Percentiles rank a stretch among this genome's conserved stretches.
phyloP scores from a whole-genome alignment of 2,329 filamentous ascomycete genomes.

The Dactylella cylindrospora region DNA sequence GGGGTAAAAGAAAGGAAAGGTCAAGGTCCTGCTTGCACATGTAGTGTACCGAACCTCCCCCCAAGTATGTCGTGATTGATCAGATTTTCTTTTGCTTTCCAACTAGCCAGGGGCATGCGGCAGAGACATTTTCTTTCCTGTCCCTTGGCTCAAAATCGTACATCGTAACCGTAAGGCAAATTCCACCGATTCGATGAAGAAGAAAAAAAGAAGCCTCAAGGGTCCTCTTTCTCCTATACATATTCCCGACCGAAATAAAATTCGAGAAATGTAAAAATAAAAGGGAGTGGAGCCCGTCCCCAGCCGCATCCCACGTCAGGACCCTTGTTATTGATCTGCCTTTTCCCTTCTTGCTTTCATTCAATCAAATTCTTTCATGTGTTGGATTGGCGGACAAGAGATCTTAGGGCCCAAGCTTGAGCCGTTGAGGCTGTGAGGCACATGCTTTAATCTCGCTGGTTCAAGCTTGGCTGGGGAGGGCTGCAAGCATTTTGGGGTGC shows the following conservation, averaged over 20 bases:
- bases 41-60: conserved; percentile 15
- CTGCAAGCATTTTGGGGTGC: too few species aligned
- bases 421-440: conserved; percentile 33
- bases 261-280: conserved; percentile 8
- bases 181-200: conserved; percentile 1
- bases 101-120: conserved; percentile 33
- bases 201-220: not conserved
- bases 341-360: too few species aligned
- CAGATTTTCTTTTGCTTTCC: too few species aligned
- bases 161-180: conserved; percentile 36
- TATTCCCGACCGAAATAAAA: too few species aligned
- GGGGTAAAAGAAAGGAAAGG: conserved; percentile 12
- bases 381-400: conserved; percentile 36
- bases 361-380: too few species aligned
- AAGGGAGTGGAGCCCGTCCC: conserved; percentile 19
- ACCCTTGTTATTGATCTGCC: conserved; percentile 33
- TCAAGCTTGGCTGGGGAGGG: too few species aligned
- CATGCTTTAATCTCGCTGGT: conserved; percentile 27
- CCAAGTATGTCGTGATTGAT: conserved; percentile 39
- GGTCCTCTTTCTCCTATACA: too few species aligned
- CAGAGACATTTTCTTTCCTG: conserved; percentile 11
- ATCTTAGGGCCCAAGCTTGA: conserved; percentile 21
- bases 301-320: conserved; percentile 33
- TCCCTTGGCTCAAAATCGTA: conserved; percentile 23
- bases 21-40: not conserved